Conservation (phyloP, 495 filamentous ascomycete genomes). For the Schizothecium vesticola region DNA sequence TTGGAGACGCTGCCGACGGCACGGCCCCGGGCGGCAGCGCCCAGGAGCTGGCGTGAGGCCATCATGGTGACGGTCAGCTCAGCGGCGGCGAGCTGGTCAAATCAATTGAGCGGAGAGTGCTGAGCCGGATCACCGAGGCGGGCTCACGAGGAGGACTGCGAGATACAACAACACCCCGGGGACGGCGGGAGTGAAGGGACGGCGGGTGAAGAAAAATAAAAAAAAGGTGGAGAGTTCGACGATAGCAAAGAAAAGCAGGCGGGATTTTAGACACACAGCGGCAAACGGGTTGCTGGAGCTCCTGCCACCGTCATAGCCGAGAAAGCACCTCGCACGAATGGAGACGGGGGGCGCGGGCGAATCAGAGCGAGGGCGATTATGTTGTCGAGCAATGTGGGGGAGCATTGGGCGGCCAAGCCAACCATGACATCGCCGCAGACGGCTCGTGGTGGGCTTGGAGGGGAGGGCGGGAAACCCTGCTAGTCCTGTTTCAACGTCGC, state of each 20-base stretch:
- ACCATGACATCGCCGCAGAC: constrained; percentile 24
- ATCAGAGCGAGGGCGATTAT: constrained; percentile 24
- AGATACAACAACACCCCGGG: constrained; percentile 14
- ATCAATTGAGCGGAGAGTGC: constrained; percentile 33
- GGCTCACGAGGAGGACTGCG: constrained; percentile 16
- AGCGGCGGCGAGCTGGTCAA: constrained; percentile 13
- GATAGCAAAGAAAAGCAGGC: constrained; percentile 23
- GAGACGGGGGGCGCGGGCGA: constrained; percentile 19
- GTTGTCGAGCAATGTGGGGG: constrained; percentile 27
- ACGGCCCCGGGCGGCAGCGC: constrained; percentile 45
- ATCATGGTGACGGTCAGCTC: constrained; percentile 46
- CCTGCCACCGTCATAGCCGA: constrained; percentile 35
- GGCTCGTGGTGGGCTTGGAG: not conserved
- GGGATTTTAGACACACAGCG: constrained; percentile 31
- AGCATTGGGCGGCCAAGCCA: constrained; percentile 11
- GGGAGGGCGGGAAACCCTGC: not conserved
- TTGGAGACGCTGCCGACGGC: constrained; percentile 38
- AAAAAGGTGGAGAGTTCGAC: constrained; percentile 31
- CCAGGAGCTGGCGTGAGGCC: constrained; percentile 50
- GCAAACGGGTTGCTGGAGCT: constrained; percentile 23
- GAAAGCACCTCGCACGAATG: constrained; percentile 28
- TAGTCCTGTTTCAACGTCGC: not conserved
- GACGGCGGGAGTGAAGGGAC: constrained; percentile 11
- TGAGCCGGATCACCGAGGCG: constrained; percentile 17
- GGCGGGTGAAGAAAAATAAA: constrained; percentile 21